These are phyloP conservation scores for Senecio squalidus DNA, from an alignment of 140 eudicot species.

Conservation along the genomic window DNA sequence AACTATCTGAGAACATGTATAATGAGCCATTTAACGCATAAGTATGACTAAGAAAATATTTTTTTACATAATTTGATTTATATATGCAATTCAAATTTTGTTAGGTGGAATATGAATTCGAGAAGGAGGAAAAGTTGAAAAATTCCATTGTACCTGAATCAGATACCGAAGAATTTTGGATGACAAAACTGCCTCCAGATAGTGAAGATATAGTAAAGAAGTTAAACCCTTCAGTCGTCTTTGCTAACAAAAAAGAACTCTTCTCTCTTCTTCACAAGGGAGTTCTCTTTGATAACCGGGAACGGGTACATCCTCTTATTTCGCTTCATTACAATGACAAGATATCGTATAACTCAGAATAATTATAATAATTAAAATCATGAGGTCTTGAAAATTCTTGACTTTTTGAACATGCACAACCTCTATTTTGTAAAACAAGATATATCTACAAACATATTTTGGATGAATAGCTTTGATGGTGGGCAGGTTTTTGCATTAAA, in stretches of 20 bases:
- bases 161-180: constrained; percentile 5
- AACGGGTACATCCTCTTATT: background rate
- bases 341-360: no score
- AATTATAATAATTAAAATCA: background rate
- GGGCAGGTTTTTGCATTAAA: constrained; percentile 3
- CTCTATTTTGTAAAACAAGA: background rate
- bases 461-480: background rate
- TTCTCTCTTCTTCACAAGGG: constrained; percentile 10
- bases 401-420: background rate
- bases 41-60: no score
- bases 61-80: no score
- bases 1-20: no score
- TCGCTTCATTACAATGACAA: background rate
- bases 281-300: background rate
- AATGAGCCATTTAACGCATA: no score
- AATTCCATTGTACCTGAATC: background rate
- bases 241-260: constrained; percentile 1
- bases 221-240: constrained; percentile 3
- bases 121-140: background rate
- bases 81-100: background rate
- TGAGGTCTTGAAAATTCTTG: background rate
- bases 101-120: constrained; percentile 9
- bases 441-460: background rate
- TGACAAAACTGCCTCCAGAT: background rate
- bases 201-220: constrained; percentile 11